Percentiles rank a stretch among this genome's conserved stretches.
These are phyloP conservation scores for Zygnema circumcarinatum DNA, from an alignment of 139 green algal species.

Conservation along the genomic window DNA sequence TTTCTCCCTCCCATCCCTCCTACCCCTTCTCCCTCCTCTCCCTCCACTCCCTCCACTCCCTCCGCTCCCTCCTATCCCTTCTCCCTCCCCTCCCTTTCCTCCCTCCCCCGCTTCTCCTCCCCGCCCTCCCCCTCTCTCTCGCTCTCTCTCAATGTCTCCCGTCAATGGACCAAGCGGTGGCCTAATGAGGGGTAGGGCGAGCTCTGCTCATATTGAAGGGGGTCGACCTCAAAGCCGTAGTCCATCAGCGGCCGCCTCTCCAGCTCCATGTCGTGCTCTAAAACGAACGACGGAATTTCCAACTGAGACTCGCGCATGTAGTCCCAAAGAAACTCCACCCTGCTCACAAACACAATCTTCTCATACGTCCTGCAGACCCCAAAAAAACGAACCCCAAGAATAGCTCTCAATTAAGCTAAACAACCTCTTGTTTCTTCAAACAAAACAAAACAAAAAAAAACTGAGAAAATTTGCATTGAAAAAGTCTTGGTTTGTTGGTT, in stretches of 20 bases:
- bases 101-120: background rate
- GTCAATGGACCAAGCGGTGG: background rate
- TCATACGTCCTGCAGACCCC: background rate
- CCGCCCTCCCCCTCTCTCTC: background rate
- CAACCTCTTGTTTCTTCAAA: too few relatives aligned
- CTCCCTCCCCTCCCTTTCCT: background rate
- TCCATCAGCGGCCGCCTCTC: conserved; percentile 28
- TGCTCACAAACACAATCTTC: conserved; percentile 13
- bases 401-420: too few relatives aligned
- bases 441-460: background rate
- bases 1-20: background rate
- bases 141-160: background rate
- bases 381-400: too few relatives aligned
- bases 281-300: conserved; percentile 4
- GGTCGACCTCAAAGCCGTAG: conserved; percentile 26
- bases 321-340: conserved; percentile 29
- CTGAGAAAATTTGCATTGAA: background rate
- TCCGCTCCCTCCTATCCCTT: background rate
- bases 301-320: background rate
- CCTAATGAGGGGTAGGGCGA: background rate
- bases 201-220: background rate
- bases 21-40: background rate
- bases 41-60: background rate
- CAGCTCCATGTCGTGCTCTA: conserved; percentile 9
- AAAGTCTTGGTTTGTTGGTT: background rate